These are phyloP conservation scores for Diaporthe aspalathi DNA, from an alignment of 2,329 filamentous ascomycete genomes.

Conservation along the genomic window DNA sequence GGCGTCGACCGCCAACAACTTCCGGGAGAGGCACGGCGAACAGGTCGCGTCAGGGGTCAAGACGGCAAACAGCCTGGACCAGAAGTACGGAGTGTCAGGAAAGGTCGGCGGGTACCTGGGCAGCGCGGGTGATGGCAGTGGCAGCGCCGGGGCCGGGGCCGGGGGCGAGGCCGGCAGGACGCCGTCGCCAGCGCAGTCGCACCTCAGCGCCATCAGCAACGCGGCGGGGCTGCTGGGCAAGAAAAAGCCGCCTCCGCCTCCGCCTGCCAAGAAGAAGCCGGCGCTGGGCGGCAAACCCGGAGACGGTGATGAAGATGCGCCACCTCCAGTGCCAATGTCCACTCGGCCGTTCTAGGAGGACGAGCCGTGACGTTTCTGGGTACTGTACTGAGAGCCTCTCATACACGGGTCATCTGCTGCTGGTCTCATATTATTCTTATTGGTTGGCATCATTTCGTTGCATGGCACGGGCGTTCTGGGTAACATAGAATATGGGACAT, in stretches of 20 bases:
- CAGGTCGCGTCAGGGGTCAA: conserved; percentile 71
- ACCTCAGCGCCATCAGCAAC: conserved; percentile 34
- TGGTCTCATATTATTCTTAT: background rate
- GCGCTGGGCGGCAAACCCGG: conserved; percentile 37
- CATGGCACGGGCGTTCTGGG: conserved; percentile 35
- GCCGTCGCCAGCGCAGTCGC: conserved; percentile 23
- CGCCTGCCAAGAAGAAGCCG: conserved; percentile 65
- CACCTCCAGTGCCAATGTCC: conserved; percentile 65
- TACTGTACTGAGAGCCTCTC: background rate
- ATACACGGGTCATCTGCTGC: background rate
- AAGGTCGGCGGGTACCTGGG: conserved; percentile 48
- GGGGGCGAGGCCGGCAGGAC: background rate
- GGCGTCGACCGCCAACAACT: conserved; percentile 73
- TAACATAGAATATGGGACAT: background rate
- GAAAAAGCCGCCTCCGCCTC: conserved; percentile 66
- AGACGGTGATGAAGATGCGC: conserved; percentile 47
- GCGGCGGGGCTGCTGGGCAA: conserved; percentile 51
- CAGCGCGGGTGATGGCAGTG: conserved; percentile 3
- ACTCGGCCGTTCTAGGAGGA: conserved; percentile 61
- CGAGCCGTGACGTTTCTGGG: background rate
- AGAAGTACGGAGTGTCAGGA: conserved; percentile 68
- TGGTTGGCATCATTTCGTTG: background rate
- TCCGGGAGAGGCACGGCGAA: conserved; percentile 76
- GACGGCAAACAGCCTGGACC: conserved; percentile 67
- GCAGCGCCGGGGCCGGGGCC: conserved; percentile 9